Evolutionary conservation across 164 flowering plant species (phyloP).

Genomic region (Tetracentron sinense): DNA sequence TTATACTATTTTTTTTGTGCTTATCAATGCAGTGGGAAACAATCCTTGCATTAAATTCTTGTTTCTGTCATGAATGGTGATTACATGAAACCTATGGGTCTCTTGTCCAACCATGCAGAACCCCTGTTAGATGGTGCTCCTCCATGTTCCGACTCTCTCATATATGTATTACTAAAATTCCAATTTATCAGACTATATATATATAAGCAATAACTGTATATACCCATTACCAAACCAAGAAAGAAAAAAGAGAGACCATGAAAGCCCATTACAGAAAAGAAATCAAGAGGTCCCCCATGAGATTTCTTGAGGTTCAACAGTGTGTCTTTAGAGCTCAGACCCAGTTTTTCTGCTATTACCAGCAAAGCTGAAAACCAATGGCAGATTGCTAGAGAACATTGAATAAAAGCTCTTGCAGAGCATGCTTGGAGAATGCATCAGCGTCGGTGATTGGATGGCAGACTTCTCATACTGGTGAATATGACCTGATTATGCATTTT

Average conservation of each 20-base stretch:
- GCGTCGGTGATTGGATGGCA: slow-evolving; percentile 52
- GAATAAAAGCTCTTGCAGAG: slow-evolving; percentile 49
- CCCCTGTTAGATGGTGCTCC: not conserved
- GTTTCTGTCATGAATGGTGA: slow-evolving; percentile 19
- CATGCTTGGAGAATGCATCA: slow-evolving; percentile 70
- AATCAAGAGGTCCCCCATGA: not conserved
- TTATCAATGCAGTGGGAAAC: slow-evolving; percentile 60
- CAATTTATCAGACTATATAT: not conserved
- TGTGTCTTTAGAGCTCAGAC: not conserved
- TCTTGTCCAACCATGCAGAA: slow-evolving; percentile 5
- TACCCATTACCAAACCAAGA: too few relatives aligned
- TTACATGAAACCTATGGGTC: slow-evolving; percentile 13
- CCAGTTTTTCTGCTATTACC: slow-evolving; percentile 11
- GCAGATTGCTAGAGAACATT: slow-evolving; percentile 80
- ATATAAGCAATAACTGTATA: too few relatives aligned
- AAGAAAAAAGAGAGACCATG: not conserved
- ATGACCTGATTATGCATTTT: slow-evolving; percentile 1
- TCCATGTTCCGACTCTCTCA: not conserved
- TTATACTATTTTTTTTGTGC: slow-evolving; percentile 15
- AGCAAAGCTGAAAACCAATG: too few relatives aligned
- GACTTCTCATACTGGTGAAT: not conserved
- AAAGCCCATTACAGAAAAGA: not conserved
- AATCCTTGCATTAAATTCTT: slow-evolving; percentile 26
- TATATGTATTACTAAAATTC: not conserved
- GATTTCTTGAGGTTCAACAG: slow-evolving; percentile 3